These are phyloP conservation scores for Mucor irregularis DNA, from an alignment of 371 early-diverging fungal species.

Conservation along the genomic window DNA sequence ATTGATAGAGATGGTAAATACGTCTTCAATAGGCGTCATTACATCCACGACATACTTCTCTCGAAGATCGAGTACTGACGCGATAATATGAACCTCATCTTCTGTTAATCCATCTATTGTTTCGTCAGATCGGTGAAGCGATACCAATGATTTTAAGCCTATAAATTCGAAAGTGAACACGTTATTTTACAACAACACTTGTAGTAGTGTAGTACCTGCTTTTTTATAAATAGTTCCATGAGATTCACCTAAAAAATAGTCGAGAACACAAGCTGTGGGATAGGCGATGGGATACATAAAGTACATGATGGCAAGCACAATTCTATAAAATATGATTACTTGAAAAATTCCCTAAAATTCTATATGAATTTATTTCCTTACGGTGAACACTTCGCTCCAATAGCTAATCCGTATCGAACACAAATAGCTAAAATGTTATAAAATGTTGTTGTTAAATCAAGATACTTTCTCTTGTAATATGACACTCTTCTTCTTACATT, in stretches of 20 bases:
- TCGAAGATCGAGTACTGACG: slow-evolving; percentile 87
- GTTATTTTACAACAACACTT: not conserved
- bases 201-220: slow-evolving; percentile 28
- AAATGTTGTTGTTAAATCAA: not conserved
- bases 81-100: slow-evolving; percentile 92
- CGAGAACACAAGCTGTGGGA: slow-evolving; percentile 77
- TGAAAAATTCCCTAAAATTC: too few relatives aligned
- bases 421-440: slow-evolving; percentile 42
- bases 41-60: slow-evolving; percentile 81
- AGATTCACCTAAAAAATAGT: slow-evolving; percentile 76
- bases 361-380: slow-evolving; percentile 17
- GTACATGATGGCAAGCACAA: slow-evolving; percentile 70
- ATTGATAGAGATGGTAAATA: slow-evolving; percentile 76
- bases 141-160: slow-evolving; percentile 87
- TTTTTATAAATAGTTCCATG: slow-evolving; percentile 81
- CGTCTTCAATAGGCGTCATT: slow-evolving; percentile 89
- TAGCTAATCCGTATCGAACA: slow-evolving; percentile 72
- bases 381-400: slow-evolving; percentile 77
- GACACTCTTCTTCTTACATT: slow-evolving; percentile 20
- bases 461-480: not conserved
- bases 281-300: slow-evolving; percentile 71
- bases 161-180: not conserved
- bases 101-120: slow-evolving; percentile 79
- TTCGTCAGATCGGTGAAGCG: slow-evolving; percentile 70
- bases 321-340: slow-evolving; percentile 20